These are phyloP conservation scores for Pseudogymnoascus sp. DNA, from an alignment of 2,329 filamentous ascomycete genomes.

Conservation along the genomic window DNA sequence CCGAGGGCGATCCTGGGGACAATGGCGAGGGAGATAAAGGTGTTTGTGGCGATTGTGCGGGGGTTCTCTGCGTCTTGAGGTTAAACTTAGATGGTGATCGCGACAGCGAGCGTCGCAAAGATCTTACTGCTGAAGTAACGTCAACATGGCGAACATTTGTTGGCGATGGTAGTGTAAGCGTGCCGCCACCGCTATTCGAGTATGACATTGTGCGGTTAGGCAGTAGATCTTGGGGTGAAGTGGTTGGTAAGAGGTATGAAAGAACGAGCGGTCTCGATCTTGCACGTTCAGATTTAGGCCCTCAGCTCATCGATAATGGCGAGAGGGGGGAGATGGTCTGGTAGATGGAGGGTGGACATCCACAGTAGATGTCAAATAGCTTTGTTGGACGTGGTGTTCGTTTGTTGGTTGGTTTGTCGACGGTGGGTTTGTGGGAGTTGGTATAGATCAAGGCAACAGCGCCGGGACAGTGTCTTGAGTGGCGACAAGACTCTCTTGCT, in stretches of 20 bases:
- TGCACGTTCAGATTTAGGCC: background rate
- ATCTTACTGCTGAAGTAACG: constrained; percentile 71
- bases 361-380: constrained; percentile 3
- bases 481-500: background rate
- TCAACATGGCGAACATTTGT: constrained; percentile 77
- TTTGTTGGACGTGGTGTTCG: background rate
- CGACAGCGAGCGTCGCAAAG: constrained; percentile 79
- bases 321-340: background rate
- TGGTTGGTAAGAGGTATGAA: background rate
- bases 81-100: constrained; percentile 89
- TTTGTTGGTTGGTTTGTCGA: background rate
- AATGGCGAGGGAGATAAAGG: constrained; percentile 51
- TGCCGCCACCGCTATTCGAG: constrained; percentile 59
- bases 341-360: background rate
- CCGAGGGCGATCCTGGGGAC: constrained; percentile 42
- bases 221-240: background rate
- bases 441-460: background rate
- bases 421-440: background rate
- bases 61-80: constrained; percentile 41
- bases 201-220: constrained; percentile 39
- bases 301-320: constrained; percentile 4
- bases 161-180: constrained; percentile 78
- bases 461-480: background rate
- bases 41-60: constrained; percentile 42
- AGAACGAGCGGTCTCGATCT: constrained; percentile 7